Base-by-base conservation (phyloP, 2,329 filamentous ascomycete species). In the Penicillium sp. region DNA sequence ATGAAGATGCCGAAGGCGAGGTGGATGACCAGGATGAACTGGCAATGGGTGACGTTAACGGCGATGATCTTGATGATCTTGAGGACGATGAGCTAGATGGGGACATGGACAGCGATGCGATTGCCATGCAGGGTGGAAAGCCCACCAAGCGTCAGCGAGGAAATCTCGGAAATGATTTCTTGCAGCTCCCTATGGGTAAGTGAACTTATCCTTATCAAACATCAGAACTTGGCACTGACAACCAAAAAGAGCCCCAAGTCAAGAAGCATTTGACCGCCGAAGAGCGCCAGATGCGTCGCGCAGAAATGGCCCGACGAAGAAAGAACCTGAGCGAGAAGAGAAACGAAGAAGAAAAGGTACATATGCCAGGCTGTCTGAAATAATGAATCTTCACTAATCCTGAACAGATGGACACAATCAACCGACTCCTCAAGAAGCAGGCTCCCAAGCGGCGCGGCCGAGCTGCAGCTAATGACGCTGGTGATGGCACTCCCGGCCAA, bases 261-360 rank as follows among this genome's bases (percentile, higher is more conserved):
- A 88, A 88, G 73, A 88, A 89, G 65, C 84, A 88, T 62, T 76
- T 90, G 45, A 89, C 87, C 0, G 87, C 85, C 0, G 88, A 89
- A 67, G 88, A 90, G 66, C 85, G 88, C 66, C 85, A 85, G 44
- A 88, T 89, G 83, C 82, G 88, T 45, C 79, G 88, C 51, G 84
- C 86, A 7, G 88, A 90, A 69, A 90, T 90, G 87, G 88, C 88
- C 8, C 77, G 88, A 52, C 80, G 88, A 49, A 78, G 88, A 56
- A 90, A 90, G 75, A 89, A 90, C 59, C 77, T 90, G 31, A 88
- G 84, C 54, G 88, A 90, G 73, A 89, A 89, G 75, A 82, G 87
- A n/a, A 88, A 89, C 51, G 87, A 90, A 65, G 88, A 90, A 74
- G 88, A 90, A 71, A 90, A 90, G 80, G 86, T 86, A 67, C 29